A percentile compares a stretch with the other conserved stretches of the same genome.
Evolutionary conservation across 2,329 filamentous ascomycete species (phyloP).

Genomic region (Clarireedia paspali): DNA sequence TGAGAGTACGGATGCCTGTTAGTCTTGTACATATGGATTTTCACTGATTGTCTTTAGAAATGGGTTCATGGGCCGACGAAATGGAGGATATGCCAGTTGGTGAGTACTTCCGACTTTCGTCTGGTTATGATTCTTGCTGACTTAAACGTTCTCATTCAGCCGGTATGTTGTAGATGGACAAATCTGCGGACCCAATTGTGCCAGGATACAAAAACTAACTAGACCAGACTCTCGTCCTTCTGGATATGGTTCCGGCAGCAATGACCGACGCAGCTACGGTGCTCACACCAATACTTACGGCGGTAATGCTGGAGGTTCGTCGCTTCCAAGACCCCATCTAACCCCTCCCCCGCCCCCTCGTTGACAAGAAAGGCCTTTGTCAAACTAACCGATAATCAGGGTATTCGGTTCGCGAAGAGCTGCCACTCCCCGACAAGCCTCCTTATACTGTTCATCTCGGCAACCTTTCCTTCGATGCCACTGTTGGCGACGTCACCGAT

Average conservation of each 20-base stretch:
- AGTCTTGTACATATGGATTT: slow-evolving; percentile 35
- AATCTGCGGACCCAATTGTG: neutral
- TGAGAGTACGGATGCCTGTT: slow-evolving; percentile 56
- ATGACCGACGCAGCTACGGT: slow-evolving; percentile 28
- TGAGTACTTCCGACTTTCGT: slow-evolving; percentile 18
- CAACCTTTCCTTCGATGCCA: slow-evolving; percentile 94
- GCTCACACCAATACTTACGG: slow-evolving; percentile 28
- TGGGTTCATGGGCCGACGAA: slow-evolving; percentile 97
- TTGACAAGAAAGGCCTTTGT: neutral
- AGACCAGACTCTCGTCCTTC: slow-evolving; percentile 28
- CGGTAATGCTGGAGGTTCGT: slow-evolving; percentile 26
- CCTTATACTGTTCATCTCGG: slow-evolving; percentile 94
- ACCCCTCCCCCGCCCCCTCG: slow-evolving; percentile 6
- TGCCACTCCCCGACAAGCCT: slow-evolving; percentile 83
- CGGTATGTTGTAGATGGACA: slow-evolving; percentile 23
- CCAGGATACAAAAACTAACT: slow-evolving; percentile 12
- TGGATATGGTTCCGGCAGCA: slow-evolving; percentile 20
- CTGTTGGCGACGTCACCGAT: slow-evolving; percentile 70
- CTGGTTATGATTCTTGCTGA: slow-evolving; percentile 19
- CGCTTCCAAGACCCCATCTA: neutral
- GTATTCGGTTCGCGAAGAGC: slow-evolving; percentile 62
- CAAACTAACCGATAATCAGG: slow-evolving; percentile 32
- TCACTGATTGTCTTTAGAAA: slow-evolving; percentile 39
- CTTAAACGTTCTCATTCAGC: slow-evolving; percentile 18
- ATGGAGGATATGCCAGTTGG: slow-evolving; percentile 65